Conservation (phyloP, 768 basidiomycete species). For the Cystobasidium tubakii region DNA sequence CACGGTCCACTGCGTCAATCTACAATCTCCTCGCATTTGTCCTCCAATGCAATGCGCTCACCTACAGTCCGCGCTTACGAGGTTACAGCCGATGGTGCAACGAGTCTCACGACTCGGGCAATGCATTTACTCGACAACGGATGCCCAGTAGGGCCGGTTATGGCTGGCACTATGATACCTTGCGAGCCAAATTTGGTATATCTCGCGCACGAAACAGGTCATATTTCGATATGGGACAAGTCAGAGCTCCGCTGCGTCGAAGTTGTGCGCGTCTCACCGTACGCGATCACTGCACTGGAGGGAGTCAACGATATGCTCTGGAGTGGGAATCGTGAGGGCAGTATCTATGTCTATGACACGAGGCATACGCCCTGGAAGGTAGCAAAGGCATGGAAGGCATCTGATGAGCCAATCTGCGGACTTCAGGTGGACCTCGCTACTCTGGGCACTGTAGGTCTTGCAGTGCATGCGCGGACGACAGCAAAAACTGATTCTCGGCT, state of each 20-base stretch:
- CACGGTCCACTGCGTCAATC: conserved; percentile 50
- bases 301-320: conserved; percentile 79
- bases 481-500: neutral
- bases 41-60: conserved; percentile 48
- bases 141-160: conserved; percentile 74
- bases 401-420: conserved; percentile 61
- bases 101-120: conserved; percentile 37
- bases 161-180: conserved; percentile 69
- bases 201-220: conserved; percentile 87
- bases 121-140: conserved; percentile 60
- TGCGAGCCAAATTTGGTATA: conserved; percentile 64
- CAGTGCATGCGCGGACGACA: too few species aligned
- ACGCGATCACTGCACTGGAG: conserved; percentile 73
- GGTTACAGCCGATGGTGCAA: conserved; percentile 44
- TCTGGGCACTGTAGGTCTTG: conserved; percentile 61
- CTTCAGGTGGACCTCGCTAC: conserved; percentile 67
- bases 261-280: conserved; percentile 52
- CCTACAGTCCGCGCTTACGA: conserved; percentile 68
- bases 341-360: conserved; percentile 70
- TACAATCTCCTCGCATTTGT: conserved; percentile 48
- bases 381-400: conserved; percentile 82
- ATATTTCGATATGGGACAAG: conserved; percentile 69
- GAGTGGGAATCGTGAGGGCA: conserved; percentile 73
- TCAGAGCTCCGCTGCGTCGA: conserved; percentile 33
- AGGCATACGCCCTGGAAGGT: conserved; percentile 69